Evolutionary conservation across 768 basidiomycete genomes (phyloP).

Genomic region (Lactarius quietus): DNA sequence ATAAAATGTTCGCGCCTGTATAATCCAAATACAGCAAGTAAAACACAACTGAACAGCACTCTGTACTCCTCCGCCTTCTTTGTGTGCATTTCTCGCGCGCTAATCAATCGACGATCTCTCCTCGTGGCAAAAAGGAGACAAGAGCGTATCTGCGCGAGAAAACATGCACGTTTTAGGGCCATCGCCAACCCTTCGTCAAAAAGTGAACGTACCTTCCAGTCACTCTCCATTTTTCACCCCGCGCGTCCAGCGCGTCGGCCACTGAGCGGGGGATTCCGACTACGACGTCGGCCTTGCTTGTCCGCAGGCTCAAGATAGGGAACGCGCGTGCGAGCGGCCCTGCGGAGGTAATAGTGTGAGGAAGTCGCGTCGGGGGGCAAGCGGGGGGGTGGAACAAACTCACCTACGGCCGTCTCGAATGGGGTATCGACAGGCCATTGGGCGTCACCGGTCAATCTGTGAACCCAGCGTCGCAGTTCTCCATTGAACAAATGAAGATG

Average conservation of each 20-base stretch:
- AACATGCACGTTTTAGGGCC: not conserved
- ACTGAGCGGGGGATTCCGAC: conserved; percentile 72
- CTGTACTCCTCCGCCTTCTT: too few species aligned
- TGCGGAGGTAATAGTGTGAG: conserved; percentile 29
- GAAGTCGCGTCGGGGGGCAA: not conserved
- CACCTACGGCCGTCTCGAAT: conserved; percentile 70
- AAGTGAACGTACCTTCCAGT: conserved; percentile 61
- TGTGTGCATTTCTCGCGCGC: not conserved
- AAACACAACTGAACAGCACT: not conserved
- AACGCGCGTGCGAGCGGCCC: conserved; percentile 79
- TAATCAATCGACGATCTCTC: not conserved
- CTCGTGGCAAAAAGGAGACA: conserved; percentile 14
- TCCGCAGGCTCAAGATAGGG: conserved; percentile 80
- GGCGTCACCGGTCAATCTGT: conserved; percentile 85
- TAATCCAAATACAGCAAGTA: not conserved
- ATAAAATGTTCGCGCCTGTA: not conserved
- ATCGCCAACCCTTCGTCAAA: not conserved
- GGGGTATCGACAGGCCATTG: conserved; percentile 81
- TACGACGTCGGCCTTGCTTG: conserved; percentile 93
- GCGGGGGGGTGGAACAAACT: conserved; percentile 18
- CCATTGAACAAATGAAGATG: not conserved
- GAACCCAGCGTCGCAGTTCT: not conserved
- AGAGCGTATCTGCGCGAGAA: conserved; percentile 17
- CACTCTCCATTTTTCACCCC: conserved; percentile 69
- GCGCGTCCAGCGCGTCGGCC: conserved; percentile 63